A percentile compares a stretch with the other conserved stretches of the same genome.
Conservation (phyloP, 2,329 filamentous ascomycete genomes). For the Claviceps humidiphila region DNA sequence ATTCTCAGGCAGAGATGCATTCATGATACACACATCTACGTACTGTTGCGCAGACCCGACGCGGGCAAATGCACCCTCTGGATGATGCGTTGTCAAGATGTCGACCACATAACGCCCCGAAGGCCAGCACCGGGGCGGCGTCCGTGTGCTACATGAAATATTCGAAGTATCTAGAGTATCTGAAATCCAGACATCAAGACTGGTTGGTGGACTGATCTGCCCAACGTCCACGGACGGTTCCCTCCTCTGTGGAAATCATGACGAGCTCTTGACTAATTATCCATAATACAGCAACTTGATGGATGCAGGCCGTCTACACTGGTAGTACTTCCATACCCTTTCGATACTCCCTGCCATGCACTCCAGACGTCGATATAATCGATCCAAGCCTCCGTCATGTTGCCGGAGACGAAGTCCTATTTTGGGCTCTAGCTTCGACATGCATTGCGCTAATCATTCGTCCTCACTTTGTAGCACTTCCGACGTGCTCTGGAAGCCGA, state of each 20-base stretch:
- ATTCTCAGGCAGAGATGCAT: slow-evolving; percentile 9
- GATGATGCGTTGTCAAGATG: slow-evolving; percentile 40
- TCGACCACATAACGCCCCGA: slow-evolving; percentile 20
- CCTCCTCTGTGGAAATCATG: background rate
- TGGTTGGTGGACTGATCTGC: background rate
- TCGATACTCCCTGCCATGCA: background rate
- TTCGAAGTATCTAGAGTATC: background rate
- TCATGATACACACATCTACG: background rate
- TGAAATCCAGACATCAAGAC: too few species aligned
- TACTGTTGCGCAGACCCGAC: too few species aligned
- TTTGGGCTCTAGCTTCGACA: background rate
- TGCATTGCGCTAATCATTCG: background rate
- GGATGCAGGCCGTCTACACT: too few species aligned
- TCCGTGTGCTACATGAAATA: background rate
- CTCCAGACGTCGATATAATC: background rate
- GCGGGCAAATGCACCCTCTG: background rate
- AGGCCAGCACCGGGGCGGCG: background rate
- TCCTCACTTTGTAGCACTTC: background rate
- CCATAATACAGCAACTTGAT: too few species aligned
- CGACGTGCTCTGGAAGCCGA: background rate
- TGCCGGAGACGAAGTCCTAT: background rate
- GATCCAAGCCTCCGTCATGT: background rate
- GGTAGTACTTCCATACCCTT: background rate
- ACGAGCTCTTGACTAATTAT: background rate
- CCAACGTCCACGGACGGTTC: background rate